Evolutionary conservation across 805 yeast species (phyloP), one percentile per base, ranked within the genome.

Genomic region (Kodamaea nitidulidarum): DNA sequence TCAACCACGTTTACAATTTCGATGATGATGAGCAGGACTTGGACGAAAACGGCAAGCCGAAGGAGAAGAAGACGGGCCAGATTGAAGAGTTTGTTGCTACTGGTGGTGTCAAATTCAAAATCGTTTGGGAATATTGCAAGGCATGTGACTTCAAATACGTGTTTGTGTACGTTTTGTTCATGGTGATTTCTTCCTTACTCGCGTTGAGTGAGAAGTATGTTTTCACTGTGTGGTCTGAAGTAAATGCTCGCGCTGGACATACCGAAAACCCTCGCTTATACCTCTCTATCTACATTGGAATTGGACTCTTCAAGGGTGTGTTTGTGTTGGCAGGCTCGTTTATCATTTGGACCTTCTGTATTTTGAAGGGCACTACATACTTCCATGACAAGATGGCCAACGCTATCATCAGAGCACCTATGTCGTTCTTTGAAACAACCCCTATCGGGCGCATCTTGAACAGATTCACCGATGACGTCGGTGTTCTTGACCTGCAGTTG

Each of bases 191-290:
- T 47, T 57, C 48, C 40, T 56, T 35, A 24, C 56, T 42, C 36
- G 65, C 70, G 12, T 56, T 73, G 10, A 60, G 64, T 7, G 76
- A 77, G 33, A 79, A 75, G 52, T 77, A 76, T 53, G 80, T 86
- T 81, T 65, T 82, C 48, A 81, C 81, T 47, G 65, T 71, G 44
- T 82, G 90, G 90, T 75, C 88, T 1, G 86, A 81, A 48, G 46
- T 53, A 24, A 75, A 75, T 46, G 56, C 63, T 7, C 61, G 65
- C 28, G 62, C 62, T 22, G 66, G 64, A 1, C 26, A 52, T 2
- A 80, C 78, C 45, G 51, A 55, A 4, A 48, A 71, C 32, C 73
- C 75, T 6, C 53, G 61, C 40, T 59, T 52, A 43, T 81, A 68
- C 55, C 74, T 81, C 42, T 65, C 67, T 2, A 50, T 80, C 16